Evolutionary conservation across 2,329 filamentous ascomycete genomes (phyloP).

Genomic region (Fusarium odoratissimum): DNA sequence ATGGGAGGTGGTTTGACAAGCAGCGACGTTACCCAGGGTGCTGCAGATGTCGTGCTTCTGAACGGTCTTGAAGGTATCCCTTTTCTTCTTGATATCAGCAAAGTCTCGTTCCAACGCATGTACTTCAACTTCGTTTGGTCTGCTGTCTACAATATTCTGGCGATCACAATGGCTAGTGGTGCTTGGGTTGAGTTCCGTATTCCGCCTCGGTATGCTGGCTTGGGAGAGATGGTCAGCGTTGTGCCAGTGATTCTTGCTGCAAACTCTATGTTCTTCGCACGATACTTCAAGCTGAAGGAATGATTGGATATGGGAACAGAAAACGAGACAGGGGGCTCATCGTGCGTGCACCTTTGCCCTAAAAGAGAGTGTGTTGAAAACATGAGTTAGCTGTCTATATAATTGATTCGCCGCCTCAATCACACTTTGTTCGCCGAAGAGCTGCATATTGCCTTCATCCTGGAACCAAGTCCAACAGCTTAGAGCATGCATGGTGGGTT

Average conservation of each 20-base stretch:
- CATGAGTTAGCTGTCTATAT: too few relatives aligned
- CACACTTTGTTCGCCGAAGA: too few relatives aligned
- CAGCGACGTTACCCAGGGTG: conserved; percentile 9
- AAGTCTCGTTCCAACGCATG: neutral
- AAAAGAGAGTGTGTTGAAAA: too few relatives aligned
- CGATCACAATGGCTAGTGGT: conserved; percentile 12
- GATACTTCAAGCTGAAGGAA: neutral
- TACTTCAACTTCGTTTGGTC: conserved; percentile 20
- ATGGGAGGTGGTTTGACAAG: conserved; percentile 6
- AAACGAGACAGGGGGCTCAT: too few relatives aligned
- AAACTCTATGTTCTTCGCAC: conserved; percentile 1
- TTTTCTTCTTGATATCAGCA: conserved; percentile 12
- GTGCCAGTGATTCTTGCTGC: conserved; percentile 3
- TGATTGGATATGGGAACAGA: too few relatives aligned
- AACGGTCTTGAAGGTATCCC: conserved; percentile 1
- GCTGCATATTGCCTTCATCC: too few relatives aligned
- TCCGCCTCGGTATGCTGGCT: neutral
- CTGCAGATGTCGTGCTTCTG: conserved; percentile 1
- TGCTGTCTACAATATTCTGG: conserved; percentile 3
- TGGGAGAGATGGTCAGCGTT: conserved; percentile 19
- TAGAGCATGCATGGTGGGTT: neutral
- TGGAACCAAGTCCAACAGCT: neutral
- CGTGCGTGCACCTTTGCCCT: too few relatives aligned
- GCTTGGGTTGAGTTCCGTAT: conserved; percentile 14
- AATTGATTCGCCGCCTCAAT: too few relatives aligned